Base-by-base conservation (phyloP, 2,329 filamentous ascomycete genomes). In the Verticillium nonalfalfae region DNA sequence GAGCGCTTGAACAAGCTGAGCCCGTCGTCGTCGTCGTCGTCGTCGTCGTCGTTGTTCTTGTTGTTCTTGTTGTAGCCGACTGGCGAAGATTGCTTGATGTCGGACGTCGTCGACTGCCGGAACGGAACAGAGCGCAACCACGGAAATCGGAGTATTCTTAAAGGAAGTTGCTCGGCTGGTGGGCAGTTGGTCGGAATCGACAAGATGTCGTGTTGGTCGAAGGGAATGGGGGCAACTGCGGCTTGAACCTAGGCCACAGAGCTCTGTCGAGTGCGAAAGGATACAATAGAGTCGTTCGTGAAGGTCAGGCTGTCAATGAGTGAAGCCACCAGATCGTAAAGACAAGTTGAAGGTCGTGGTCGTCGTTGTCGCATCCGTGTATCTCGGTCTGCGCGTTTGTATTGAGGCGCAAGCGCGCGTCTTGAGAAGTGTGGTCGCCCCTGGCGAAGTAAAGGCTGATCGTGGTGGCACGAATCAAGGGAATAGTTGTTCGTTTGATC, bases 371-470 rank as follows among this genome's bases (percentile, higher is more conserved):
- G 45, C 45, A 52, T 26, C 21, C 45, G 38, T 59, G 5, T 59
- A 40, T 13, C 18, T 33, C 34, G 40, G 45, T 7, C 38, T 15
- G 40, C 40, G 58, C 57, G 33, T 50, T 50, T 26, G 38, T 7
- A 9, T 15, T 40, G n/a, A 45, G 45, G 58, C 58, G 58, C 58
- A 54, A 38, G 58, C 58, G 58, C 58, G 58, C 58, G 58, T 59
- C 45, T 55, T 59, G n/a, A 13, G 31, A 45, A 14, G 15, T 10
- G 45, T 35, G 40, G 31, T 31, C 45, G 58, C 45, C 45, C 21
- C 21, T 18, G 39, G 14, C 15, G 21, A 36, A 10, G 15, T 31
- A 31, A 33, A 35, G 18, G 13, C 40, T 59, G 45, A 31, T 31
- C 31, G 52, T 59, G 58, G 58, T 55, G n/a, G 36, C 40, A 54